These are phyloP conservation scores for Eucalyptus shirleyi DNA, from an alignment of 345 rosid genomes.

Conservation along the genomic window DNA sequence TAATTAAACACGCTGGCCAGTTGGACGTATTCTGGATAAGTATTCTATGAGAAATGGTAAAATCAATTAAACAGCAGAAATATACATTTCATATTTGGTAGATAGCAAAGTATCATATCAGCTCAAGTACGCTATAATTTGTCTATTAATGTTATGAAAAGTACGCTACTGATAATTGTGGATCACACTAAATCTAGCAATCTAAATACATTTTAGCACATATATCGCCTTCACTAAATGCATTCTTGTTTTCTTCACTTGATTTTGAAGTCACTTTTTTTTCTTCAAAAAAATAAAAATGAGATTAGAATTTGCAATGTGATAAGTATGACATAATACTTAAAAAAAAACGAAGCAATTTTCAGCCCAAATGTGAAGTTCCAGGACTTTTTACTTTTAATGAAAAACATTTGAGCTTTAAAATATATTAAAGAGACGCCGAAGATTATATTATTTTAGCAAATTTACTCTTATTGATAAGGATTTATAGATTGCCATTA, in stretches of 20 bases:
- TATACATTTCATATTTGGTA: neutral
- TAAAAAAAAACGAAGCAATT: too few species aligned
- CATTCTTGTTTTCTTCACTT: too few species aligned
- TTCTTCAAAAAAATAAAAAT: too few species aligned
- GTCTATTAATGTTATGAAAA: too few species aligned
- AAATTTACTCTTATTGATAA: neutral
- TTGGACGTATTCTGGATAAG: neutral
- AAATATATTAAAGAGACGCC: neutral
- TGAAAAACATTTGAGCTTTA: neutral
- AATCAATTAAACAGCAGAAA: neutral
- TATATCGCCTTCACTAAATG: too few species aligned
- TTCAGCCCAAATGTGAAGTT: neutral
- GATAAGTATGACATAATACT: too few species aligned
- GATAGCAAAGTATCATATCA: neutral
- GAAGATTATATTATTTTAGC: neutral
- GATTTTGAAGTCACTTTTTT: too few species aligned
- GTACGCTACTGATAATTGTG: too few species aligned
- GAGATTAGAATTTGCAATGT: too few species aligned
- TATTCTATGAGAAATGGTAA: neutral
- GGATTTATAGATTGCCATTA: neutral
- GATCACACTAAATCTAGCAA: too few species aligned
- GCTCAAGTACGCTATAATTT: too few species aligned
- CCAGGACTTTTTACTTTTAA: neutral
- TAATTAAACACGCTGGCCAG: neutral
- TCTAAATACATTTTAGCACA: too few species aligned